Base-by-base conservation (phyloP, 345 rosid species). In the Eucalyptus melliodora region DNA sequence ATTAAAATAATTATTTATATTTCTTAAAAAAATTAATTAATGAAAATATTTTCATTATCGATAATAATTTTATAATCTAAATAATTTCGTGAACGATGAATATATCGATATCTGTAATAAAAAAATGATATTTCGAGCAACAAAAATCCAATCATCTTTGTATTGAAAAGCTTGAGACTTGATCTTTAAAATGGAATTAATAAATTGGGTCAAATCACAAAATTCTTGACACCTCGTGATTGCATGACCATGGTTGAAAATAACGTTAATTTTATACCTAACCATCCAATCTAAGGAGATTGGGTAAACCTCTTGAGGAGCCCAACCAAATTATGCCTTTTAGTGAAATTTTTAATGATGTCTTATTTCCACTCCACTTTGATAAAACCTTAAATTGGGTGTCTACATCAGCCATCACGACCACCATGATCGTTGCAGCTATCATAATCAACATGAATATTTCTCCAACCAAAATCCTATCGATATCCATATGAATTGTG, bases 131-230 rank as follows among this genome's bases (percentile, higher is more conserved):
- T n/a, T 65, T 65, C 16, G 1, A 4, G 9, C 10, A n/a, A 30
- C 0, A 14, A n/a, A 15, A 65, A n/a, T 65, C 2, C 0, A 0
- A 65, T 65, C 3, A 0, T 30, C 16, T 15, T 65, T n/a, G 5
- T n/a, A n/a, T n/a, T 30, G n/a, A 4, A 62, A 27, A 30, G 0
- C 34, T 62, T 62, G 69, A 27, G 34, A 30, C 3, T 62, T 30
- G 34, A 62, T 62, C 69, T 30, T 62, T 62, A 62, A 62, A 62
- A 62, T 62, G 69, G 69, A 62, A 62, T 60, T 30, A 62, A 3
- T 30, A 27, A 62, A 62, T 13, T 0, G 69, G 0, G 69, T 30
- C 1, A 30, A 62, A 13, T 30, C 34, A 30, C 69, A 27, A 30
- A 62, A 30, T 30, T 62, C 17, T 62, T 6, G 69, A 62, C 31